These are phyloP conservation scores for Fusarium luffae DNA, from an alignment of 2,329 filamentous ascomycete species.

Conservation along the genomic window DNA sequence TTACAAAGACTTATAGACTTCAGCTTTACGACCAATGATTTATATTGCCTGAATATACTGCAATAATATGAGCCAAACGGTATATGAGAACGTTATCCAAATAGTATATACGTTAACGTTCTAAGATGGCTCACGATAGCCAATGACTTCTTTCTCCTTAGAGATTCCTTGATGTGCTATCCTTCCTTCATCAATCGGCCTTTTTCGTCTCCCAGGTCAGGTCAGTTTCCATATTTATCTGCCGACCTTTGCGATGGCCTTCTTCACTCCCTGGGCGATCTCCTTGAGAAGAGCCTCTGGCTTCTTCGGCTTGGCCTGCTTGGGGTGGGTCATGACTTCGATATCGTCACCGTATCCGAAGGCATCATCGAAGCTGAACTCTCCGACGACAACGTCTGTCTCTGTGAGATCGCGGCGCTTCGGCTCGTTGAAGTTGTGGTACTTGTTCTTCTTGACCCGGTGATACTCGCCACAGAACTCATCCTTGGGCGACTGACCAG, in stretches of 20 bases:
- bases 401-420: background rate
- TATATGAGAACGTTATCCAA: slow-evolving; percentile 14
- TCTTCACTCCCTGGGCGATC: slow-evolving; percentile 21
- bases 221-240: background rate
- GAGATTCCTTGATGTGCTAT: background rate
- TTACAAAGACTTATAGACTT: background rate
- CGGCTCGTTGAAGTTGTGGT: background rate
- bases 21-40: background rate
- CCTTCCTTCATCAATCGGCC: background rate
- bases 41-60: background rate
- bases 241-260: slow-evolving; percentile 32
- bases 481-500: slow-evolving; percentile 28
- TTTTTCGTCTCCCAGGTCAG: background rate
- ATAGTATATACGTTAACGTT: slow-evolving; percentile 3
- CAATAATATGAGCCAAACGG: background rate
- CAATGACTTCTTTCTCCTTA: background rate
- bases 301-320: background rate
- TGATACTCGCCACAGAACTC: slow-evolving; percentile 35
- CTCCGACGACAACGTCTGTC: slow-evolving; percentile 16
- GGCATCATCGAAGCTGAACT: background rate
- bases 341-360: background rate
- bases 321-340: background rate
- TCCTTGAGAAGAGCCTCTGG: slow-evolving; percentile 14
- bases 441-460: background rate
- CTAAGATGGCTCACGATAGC: slow-evolving; percentile 3